Evolutionary conservation across 345 rosid species (phyloP), one percentile per base, ranked within the genome.

Genomic region (Camelina sativa): DNA sequence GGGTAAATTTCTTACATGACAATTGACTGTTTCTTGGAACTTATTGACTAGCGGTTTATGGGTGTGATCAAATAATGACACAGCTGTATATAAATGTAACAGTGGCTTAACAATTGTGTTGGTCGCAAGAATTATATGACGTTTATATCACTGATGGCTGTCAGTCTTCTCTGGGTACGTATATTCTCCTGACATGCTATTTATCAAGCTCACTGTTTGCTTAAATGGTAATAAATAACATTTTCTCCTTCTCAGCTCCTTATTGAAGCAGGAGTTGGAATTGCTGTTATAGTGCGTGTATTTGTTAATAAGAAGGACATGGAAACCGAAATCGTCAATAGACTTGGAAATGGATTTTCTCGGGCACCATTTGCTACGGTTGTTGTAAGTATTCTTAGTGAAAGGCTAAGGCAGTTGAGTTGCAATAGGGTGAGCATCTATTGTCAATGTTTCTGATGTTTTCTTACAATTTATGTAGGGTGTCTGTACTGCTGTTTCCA

Each of bases 91-190:
- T 67, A 59, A 56, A 72, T 76, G 72, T 7, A 87, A 83, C 92
- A 95, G 99, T 95, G 99, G 99, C 97, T 95, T 56, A 95, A 95
- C 85, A 95, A 95, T 79, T 95, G 99, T 76, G 99, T 95, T 5
- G 99, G 99, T 34, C 85, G 82, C 85, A 92, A 80, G 82, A 95
- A 95, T 66, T 95, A 95, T 75, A 82, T 85, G 53, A 90, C 97
- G 11, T 95, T 95, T 78, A 86, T 92, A 81, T 83, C 85, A 6
- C 90, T 95, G 56, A 95, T 95, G 99, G 96, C 90, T 59, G 64
- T 65, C 73, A 95, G 97, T 84, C 78, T 92, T 79, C 85, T 89
- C 80, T 95, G 99, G 99, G 97, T 95, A 85, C 48, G 90, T 81
- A 53, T 70, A 17, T 46, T 16, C 48, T 23, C 51, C 41, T 34